These are phyloP conservation scores for Candida ficus DNA, from an alignment of 805 yeast genomes.

Conservation along the genomic window DNA sequence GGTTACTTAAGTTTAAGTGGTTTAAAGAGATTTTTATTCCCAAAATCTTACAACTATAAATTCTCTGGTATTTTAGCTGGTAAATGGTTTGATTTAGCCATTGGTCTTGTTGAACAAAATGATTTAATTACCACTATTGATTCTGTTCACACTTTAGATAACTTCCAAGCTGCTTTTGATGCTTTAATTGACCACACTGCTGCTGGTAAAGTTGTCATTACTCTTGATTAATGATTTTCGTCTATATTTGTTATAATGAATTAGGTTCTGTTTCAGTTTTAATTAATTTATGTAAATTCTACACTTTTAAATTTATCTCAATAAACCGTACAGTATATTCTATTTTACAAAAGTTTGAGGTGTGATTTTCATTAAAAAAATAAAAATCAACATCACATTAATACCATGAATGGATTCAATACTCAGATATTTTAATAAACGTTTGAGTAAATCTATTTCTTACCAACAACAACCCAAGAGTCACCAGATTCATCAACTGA, in stretches of 20 bases:
- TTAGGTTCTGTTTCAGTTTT: no score
- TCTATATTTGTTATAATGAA: not conserved
- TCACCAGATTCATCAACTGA: conserved; percentile 33
- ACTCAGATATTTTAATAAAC: not conserved
- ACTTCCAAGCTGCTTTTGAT: conserved; percentile 47
- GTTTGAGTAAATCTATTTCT: conserved; percentile 25
- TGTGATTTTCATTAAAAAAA: not conserved
- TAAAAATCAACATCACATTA: no score
- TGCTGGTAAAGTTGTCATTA: conserved; percentile 42
- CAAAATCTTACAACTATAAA: conserved; percentile 25
- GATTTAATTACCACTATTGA: conserved; percentile 46
- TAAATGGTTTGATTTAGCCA: conserved; percentile 28
- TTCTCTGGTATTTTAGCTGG: conserved; percentile 12
- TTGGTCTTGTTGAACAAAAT: conserved; percentile 34
- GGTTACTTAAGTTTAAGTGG: conserved; percentile 6
- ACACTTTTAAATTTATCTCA: no score
- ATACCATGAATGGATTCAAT: no score
- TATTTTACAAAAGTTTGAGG: not conserved
- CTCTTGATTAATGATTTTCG: not conserved
- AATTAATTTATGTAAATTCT: no score
- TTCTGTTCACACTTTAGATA: conserved; percentile 43
- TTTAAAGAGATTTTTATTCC: conserved; percentile 13
- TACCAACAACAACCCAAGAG: conserved; percentile 43
- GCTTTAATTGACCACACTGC: conserved; percentile 42
- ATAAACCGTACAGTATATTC: not conserved